These are phyloP conservation scores for Pseudophaeomoniella oleicola DNA, from an alignment of 2,329 filamentous ascomycete genomes.

Conservation along the genomic window DNA sequence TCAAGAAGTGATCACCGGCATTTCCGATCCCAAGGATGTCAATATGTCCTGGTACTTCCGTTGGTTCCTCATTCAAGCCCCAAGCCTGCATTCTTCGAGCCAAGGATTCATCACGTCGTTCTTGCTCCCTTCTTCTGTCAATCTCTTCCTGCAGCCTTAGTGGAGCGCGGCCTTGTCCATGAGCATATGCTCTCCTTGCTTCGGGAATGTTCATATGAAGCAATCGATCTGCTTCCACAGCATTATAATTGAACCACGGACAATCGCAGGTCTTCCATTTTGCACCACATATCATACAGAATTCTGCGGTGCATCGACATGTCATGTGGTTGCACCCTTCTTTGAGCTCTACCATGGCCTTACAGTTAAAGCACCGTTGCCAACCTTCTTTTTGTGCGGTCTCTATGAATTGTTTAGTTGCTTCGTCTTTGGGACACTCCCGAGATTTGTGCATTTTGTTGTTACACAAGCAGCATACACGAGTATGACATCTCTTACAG, in stretches of 20 bases:
- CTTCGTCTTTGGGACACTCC: conserved; percentile 49
- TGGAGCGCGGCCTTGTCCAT: conserved; percentile 13
- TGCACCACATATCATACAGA: conserved; percentile 71
- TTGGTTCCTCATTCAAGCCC: conserved; percentile 16
- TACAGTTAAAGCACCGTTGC: conserved; percentile 68
- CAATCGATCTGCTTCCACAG: conserved; percentile 38
- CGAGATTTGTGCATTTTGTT: conserved; percentile 55
- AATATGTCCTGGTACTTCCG: conserved; percentile 3
- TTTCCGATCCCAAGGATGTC: conserved; percentile 31
- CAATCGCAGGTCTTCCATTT: conserved; percentile 79
- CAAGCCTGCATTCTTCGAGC: conserved; percentile 37
- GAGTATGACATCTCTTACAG: conserved; percentile 57
- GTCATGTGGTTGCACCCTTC: conserved; percentile 84
- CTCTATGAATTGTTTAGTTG: conserved; percentile 32
- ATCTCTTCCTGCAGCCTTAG: conserved; percentile 32
- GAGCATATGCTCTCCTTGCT: conserved; percentile 15
- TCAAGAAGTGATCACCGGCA: conserved; percentile 43
- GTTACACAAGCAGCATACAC: conserved; percentile 61
- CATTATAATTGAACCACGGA: conserved; percentile 59
- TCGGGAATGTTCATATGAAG: conserved; percentile 37
- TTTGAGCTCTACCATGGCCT: conserved; percentile 60
- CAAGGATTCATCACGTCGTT: conserved; percentile 33
- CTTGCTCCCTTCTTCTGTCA: conserved; percentile 31
- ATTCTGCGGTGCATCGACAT: conserved; percentile 69
- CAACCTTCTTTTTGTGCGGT: conserved; percentile 58